A percentile compares a stretch with the other conserved stretches of the same genome.
Conservation (phyloP, 805 yeast genomes). For the Debaryomyces castellii region DNA sequence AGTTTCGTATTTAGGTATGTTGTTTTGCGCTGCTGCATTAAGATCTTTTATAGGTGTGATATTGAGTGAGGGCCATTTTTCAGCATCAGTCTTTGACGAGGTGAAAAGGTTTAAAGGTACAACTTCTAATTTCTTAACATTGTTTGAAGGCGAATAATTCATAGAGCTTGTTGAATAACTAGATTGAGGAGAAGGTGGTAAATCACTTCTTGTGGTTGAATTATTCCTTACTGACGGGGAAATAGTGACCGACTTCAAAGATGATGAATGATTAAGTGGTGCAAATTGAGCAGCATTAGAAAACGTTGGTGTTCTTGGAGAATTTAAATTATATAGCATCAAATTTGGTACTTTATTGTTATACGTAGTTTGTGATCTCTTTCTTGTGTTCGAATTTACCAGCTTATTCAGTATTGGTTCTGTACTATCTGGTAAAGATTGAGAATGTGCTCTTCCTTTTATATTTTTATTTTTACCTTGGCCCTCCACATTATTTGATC, state of each 20-base stretch:
- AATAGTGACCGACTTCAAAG: slow-evolving; percentile 38
- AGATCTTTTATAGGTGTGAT: not conserved
- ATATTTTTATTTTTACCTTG: slow-evolving; percentile 1
- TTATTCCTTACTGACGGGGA: slow-evolving; percentile 31
- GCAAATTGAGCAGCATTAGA: slow-evolving; percentile 15
- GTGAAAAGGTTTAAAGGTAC: slow-evolving; percentile 1
- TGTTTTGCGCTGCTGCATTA: not conserved
- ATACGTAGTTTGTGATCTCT: slow-evolving; percentile 23
- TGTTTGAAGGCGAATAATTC: slow-evolving; percentile 5
- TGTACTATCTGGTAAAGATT: slow-evolving; percentile 25
- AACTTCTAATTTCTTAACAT: not conserved
- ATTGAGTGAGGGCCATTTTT: not conserved
- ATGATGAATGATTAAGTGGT: slow-evolving; percentile 26
- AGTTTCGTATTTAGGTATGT: not conserved
- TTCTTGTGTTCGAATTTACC: slow-evolving; percentile 10
- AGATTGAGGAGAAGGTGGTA: slow-evolving; percentile 18
- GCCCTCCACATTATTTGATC: not conserved
- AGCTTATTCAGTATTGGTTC: not conserved
- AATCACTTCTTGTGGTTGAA: slow-evolving; percentile 5
- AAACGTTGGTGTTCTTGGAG: slow-evolving; percentile 10
- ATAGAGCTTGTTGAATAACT: slow-evolving; percentile 9
- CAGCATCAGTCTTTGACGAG: not conserved
- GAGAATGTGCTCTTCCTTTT: slow-evolving; percentile 29
- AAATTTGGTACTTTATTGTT: slow-evolving; percentile 14
- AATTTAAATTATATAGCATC: slow-evolving; percentile 1